Evolutionary conservation across 1,284 basidiomycete species (phyloP).

Genomic region (Gomphus sp.): DNA sequence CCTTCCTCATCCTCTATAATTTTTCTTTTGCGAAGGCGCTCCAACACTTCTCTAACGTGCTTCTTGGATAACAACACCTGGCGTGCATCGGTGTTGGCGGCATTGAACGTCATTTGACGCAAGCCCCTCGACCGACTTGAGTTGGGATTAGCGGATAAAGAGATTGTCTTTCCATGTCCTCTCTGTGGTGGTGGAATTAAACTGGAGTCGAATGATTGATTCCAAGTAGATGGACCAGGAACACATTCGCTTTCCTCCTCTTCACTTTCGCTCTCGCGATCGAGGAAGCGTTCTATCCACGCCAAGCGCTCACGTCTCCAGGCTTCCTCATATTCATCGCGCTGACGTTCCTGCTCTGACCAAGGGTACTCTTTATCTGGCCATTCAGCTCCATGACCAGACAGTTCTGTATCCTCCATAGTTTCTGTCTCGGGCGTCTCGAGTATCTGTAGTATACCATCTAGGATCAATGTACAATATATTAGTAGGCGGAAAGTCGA

Average conservation of each 20-base stretch:
- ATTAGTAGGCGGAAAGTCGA: neutral
- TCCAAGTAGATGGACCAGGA: slow-evolving; percentile 34
- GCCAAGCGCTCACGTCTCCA: slow-evolving; percentile 44
- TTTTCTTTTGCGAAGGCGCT: slow-evolving; percentile 25
- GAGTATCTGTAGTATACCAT: neutral
- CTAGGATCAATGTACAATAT: neutral
- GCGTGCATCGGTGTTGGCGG: slow-evolving; percentile 50
- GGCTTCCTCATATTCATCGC: slow-evolving; percentile 37
- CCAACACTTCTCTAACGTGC: slow-evolving; percentile 49
- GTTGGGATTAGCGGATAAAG: slow-evolving; percentile 39
- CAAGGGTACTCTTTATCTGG: slow-evolving; percentile 69
- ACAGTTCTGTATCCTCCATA: neutral
- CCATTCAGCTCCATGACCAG: slow-evolving; percentile 51
- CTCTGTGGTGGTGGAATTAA: slow-evolving; percentile 25
- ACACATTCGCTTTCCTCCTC: slow-evolving; percentile 43
- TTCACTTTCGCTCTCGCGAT: slow-evolving; percentile 28
- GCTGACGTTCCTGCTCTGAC: slow-evolving; percentile 48
- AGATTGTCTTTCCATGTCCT: slow-evolving; percentile 42
- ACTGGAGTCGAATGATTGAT: slow-evolving; percentile 18
- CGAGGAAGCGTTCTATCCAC: slow-evolving; percentile 25
- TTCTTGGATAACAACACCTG: slow-evolving; percentile 61
- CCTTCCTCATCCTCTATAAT: slow-evolving; percentile 33
- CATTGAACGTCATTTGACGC: neutral
- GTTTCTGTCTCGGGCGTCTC: neutral
- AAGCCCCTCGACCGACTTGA: neutral